Evolutionary conservation across 441 rosid species (phyloP).

Genomic region (Pelargonium myrrhifolium): DNA sequence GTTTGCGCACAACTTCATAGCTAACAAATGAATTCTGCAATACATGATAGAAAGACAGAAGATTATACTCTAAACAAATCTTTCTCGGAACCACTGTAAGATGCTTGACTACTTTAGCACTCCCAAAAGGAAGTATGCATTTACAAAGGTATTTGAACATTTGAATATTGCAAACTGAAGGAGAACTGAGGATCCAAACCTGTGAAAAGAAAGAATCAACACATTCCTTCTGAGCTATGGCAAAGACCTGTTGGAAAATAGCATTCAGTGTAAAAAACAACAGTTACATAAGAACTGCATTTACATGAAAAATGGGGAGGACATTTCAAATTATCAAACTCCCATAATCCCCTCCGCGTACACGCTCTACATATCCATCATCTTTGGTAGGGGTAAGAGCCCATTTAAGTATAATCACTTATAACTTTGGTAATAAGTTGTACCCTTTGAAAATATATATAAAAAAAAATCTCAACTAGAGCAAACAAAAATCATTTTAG

Average conservation of each 20-base stretch:
- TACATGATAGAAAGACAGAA: slow-evolving; percentile 19
- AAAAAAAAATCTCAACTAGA: too few species aligned
- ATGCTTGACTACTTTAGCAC: slow-evolving; percentile 6
- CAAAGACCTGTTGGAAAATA: slow-evolving; percentile 60
- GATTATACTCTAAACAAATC: not conserved
- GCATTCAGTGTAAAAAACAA: slow-evolving; percentile 15
- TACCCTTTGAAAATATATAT: slow-evolving; percentile 6
- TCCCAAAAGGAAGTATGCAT: not conserved
- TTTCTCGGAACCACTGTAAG: not conserved
- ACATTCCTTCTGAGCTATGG: slow-evolving; percentile 85
- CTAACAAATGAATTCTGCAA: slow-evolving; percentile 76
- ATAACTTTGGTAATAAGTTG: not conserved
- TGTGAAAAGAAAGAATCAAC: slow-evolving; percentile 86
- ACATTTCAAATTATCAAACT: not conserved
- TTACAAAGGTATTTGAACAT: slow-evolving; percentile 7
- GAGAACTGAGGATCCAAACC: slow-evolving; percentile 38
- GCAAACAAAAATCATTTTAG: too few species aligned
- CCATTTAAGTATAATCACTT: not conserved
- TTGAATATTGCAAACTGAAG: slow-evolving; percentile 10
- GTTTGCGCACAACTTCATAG: slow-evolving; percentile 73
- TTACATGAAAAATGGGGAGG: not conserved
- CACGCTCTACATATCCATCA: not conserved
- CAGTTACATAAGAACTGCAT: slow-evolving; percentile 1
- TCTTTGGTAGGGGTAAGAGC: not conserved
- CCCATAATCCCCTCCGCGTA: not conserved